phyloP scores from a whole-genome alignment of 208 protist genomes.

The Trichomonas vaginalis region DNA sequence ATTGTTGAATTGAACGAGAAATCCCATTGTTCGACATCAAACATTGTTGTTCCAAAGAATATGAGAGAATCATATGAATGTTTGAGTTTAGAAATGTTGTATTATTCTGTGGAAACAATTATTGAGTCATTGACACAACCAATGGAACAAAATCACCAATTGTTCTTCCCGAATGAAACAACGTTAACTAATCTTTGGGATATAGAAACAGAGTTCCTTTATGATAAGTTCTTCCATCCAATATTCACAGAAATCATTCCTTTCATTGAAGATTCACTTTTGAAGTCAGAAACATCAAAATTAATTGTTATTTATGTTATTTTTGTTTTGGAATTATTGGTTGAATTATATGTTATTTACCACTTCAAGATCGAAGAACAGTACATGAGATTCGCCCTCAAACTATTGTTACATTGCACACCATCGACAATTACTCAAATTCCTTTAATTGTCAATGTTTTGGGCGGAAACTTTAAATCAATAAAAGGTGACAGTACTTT shows the following conservation, averaged over 20 bases:
- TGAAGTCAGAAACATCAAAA: neutral
- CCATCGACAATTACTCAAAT: neutral
- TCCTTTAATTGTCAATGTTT: neutral
- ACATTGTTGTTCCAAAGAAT: no score
- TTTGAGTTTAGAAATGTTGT: no score
- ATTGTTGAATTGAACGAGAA: neutral
- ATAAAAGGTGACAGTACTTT: neutral
- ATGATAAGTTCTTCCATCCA: constrained; percentile 1
- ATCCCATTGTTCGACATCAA: no score
- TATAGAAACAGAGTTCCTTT: neutral
- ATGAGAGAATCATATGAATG: no score
- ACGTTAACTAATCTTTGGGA: neutral
- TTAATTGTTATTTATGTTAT: neutral
- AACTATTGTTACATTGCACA: neutral
- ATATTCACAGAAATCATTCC: neutral
- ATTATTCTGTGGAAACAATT: no score
- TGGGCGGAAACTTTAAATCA: neutral
- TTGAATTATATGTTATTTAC: neutral
- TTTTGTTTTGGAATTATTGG: neutral
- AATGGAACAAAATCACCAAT: no score
- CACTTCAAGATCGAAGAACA: neutral
- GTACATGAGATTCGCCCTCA: neutral
- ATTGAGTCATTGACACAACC: no score
- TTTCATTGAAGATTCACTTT: neutral
- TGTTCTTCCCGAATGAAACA: neutral